Base-by-base conservation (phyloP, 176 grass and related monocot species). In the Oryza australiensis region DNA sequence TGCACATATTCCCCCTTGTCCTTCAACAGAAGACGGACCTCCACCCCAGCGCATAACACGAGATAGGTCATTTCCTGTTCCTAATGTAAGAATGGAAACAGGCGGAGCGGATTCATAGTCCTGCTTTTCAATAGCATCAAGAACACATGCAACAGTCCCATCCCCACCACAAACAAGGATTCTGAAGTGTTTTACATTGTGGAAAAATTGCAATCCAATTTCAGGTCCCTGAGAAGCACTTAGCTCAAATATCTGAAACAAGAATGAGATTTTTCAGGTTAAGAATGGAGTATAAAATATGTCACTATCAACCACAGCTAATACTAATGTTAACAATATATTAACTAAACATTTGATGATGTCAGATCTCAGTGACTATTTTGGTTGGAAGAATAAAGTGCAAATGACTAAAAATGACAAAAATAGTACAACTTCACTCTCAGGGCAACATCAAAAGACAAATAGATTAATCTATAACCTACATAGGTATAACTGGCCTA, bases 221-320 rank as follows among this genome's bases (percentile, higher is more conserved):
- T 97, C 92, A 75, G 95, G 95, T 51, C 92, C 90, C 40, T 94
- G 85, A 77, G 83, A 91, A 83, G 79, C 46, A 78, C 90, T 90
- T 84, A 97, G 63, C 81, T 97, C 95, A 85, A 94, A 92, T 80
- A 97, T 86, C 95, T 97, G 89, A 78, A 91, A 83, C 28, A 83
- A 80, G 35, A 68, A 76, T 62, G 42, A 45, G 12, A 64, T 37
- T 76, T 57, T 23, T 87, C n/a, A 84, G 22, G 32, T 78, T 24
- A 70, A 75, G 32, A 27, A 30, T 84, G 45, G 34, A 72, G 60
- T 53, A 81, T 77, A 30, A 82, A 70, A 46, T 76, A 1, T 40
- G 14, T 20, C 29, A 79, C 46, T 59, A 79, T 20, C 28, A 64
- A 53, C 5, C 2, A 11, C 7, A 26, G 12, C 71, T 28, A 0